Conservation (phyloP, 1,284 basidiomycete species). For the Sporisorium graminicola region DNA sequence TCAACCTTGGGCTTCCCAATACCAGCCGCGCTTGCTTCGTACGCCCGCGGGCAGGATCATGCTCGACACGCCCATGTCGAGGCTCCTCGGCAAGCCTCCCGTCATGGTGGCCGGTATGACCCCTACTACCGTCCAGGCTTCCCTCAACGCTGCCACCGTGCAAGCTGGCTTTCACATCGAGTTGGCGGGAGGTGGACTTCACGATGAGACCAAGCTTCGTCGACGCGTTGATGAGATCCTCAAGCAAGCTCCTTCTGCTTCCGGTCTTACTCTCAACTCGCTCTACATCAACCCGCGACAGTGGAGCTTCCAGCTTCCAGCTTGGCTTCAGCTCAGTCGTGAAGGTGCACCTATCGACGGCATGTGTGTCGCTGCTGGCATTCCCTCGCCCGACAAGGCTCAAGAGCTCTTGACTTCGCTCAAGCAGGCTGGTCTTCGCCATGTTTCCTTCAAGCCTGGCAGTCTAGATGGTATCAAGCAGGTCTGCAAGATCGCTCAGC, state of each 20-base stretch:
- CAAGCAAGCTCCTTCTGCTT: constrained; percentile 44
- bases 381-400: constrained; percentile 91
- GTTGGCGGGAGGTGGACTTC: constrained; percentile 96
- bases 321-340: constrained; percentile 96
- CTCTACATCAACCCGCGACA: constrained; percentile 98
- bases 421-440: constrained; percentile 84
- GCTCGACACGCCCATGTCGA: constrained; percentile 94
- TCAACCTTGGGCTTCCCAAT: constrained; percentile 69
- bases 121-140: constrained; percentile 59
- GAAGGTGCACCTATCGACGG: constrained; percentile 96
- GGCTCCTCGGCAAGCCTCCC: constrained; percentile 74
- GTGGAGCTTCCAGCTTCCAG: constrained; percentile 91
- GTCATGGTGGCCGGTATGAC: constrained; percentile 98
- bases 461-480: constrained; percentile 87
- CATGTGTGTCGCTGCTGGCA: constrained; percentile 96
- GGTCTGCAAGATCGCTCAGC: constrained; percentile 78
- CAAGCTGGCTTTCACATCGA: constrained; percentile 96
- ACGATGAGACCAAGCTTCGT: constrained; percentile 87
- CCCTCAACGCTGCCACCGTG: constrained; percentile 77
- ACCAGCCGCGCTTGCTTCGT: constrained; percentile 92
- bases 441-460: constrained; percentile 96
- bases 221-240: constrained; percentile 76
- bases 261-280: constrained; percentile 87
- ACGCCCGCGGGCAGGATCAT: constrained; percentile 75
- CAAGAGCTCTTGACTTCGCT: constrained; percentile 88